These are phyloP conservation scores for Tetrahymena elliotti DNA, from an alignment of 73 alveolate species.

Conservation along the genomic window DNA sequence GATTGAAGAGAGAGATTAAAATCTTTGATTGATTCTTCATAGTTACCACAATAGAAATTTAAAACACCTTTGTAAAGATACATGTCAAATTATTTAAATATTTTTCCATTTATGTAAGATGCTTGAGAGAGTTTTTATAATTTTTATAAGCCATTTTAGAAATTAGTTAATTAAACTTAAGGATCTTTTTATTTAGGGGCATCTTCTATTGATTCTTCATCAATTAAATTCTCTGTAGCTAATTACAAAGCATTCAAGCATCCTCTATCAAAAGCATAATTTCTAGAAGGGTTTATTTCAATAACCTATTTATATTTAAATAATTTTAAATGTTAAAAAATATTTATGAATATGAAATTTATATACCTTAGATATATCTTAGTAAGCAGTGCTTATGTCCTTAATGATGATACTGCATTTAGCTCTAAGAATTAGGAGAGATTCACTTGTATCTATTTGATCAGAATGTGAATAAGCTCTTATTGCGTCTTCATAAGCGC, in stretches of 20 bases:
- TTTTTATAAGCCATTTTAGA: neutral
- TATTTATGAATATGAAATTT: neutral
- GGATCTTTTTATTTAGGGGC: conserved; percentile 4
- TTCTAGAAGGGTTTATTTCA: neutral
- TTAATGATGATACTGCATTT: conserved; percentile 34
- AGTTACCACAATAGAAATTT: conserved; percentile 33
- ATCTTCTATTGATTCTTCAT: conserved; percentile 12
- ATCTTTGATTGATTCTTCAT: conserved; percentile 43
- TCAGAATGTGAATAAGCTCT: conserved; percentile 38
- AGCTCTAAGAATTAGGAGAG: conserved; percentile 5
- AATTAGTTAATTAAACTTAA: neutral
- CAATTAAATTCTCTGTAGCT: conserved; percentile 1
- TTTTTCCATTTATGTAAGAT: conserved; percentile 14
- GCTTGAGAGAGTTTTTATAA: neutral
- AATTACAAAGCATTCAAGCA: conserved; percentile 5
- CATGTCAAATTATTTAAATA: conserved; percentile 19
- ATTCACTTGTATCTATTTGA: conserved; percentile 6
- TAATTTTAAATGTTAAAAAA: neutral
- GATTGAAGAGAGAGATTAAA: conserved; percentile 19
- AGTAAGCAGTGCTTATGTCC: neutral
- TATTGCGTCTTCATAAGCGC: conserved; percentile 52
- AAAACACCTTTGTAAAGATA: conserved; percentile 39
- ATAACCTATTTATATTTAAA: neutral
- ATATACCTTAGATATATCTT: conserved; percentile 7
- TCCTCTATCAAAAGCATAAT: conserved; percentile 13